Evolutionary conservation across 208 protist genomes (phyloP).

Genomic region (Trypanosoma theileri): DNA sequence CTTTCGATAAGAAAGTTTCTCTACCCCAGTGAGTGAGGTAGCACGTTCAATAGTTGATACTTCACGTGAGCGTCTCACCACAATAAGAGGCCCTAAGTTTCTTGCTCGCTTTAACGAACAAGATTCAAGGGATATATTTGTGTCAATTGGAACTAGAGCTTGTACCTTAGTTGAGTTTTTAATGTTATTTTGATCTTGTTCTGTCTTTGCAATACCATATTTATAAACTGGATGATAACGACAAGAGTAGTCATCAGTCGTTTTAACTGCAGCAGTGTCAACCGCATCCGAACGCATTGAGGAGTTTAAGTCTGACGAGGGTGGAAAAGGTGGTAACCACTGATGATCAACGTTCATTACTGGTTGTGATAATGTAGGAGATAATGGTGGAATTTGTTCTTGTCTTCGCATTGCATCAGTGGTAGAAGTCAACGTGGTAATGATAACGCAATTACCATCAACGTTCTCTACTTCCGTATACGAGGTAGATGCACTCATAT

Average conservation of each 20-base stretch:
- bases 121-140: neutral
- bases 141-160: neutral
- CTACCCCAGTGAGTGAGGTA: conserved; percentile 16
- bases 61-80: conserved; percentile 6
- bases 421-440: conserved; percentile 20
- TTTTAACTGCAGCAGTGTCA: neutral
- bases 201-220: neutral
- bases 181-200: neutral
- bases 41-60: neutral
- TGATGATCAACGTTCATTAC: neutral
- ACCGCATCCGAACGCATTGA: neutral
- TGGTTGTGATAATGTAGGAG: neutral
- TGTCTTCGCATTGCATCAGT: neutral
- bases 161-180: neutral
- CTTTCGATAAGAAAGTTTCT: conserved; percentile 31
- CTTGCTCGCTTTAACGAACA: conserved; percentile 6
- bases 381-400: neutral
- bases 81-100: conserved; percentile 23
- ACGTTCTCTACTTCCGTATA: conserved; percentile 13
- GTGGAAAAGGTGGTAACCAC: neutral
- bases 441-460: conserved; percentile 26
- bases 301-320: neutral
- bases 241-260: neutral
- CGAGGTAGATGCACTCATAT: conserved; percentile 5
- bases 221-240: neutral